Base-by-base conservation (phyloP, 768 basidiomycete species). In the Suillus decipiens region DNA sequence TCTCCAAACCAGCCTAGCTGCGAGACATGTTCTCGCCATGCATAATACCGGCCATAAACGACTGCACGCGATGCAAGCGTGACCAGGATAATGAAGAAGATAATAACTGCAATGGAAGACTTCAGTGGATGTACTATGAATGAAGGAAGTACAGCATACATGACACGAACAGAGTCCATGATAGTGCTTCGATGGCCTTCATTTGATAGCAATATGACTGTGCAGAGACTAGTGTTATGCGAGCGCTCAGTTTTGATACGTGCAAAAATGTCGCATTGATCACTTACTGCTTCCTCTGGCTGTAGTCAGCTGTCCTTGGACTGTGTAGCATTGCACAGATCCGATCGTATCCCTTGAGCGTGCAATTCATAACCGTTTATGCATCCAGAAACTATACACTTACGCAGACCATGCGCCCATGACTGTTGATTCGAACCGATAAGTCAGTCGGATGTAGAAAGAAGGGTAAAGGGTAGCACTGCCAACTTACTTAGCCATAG, bases 1-100 rank as follows among this genome's bases (percentile, higher is more conserved):
- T 92, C 86, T 54, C 85, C 85, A 69, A 88, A 92, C 91, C 91
- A 92, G 1, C 87, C 88, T 11, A 93, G 80, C 67, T 92, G 89
- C 79, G 74, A 67, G 64, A 80, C 76, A 62, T 75, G 69, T 63
- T 72, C 68, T 31, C 64, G 62, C 77, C 77, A 79, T 14, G 74
- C 77, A 39, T 71, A 75, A n/a, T 63, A 76, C 72, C 74, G 74
- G 59, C 77, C 75, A 57, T 68, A 67, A 50, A 62, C 68, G 33
- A 75, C 69, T 42, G 77, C 75, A 28, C 75, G 75, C 8, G 75
- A 78, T 17, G 87, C 82, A 45, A 92, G 84, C 41, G 80, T 65
- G 66, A 89, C 66, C 37, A 91, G 76, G 64, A 90, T 79, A 62
- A 81, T 63, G 68, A 90, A 77, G 63, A 85, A 87, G 63, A 82